Percentiles rank a stretch among this genome's conserved stretches.
Conservation (phyloP, 148 eudicot species). For the Agrostemma githago region DNA sequence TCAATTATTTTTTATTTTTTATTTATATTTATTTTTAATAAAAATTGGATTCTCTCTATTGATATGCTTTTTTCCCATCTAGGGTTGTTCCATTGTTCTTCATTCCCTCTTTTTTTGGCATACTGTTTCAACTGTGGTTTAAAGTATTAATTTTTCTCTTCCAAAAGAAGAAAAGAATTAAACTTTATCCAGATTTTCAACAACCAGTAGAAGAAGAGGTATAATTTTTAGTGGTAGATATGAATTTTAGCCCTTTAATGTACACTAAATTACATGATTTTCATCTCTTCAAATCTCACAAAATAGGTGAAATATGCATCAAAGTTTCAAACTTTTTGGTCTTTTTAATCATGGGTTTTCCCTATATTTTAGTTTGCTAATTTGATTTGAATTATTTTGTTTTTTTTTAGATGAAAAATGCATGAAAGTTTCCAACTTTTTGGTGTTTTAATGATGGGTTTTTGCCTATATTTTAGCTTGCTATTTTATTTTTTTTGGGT, state of each 20-base stretch:
- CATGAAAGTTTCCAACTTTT: neutral
- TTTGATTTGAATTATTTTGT: neutral
- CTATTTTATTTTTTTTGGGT: neutral
- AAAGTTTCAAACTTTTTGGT: slow-evolving; percentile 6
- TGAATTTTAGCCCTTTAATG: neutral
- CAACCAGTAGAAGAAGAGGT: neutral
- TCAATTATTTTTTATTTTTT: neutral
- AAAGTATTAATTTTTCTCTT: neutral
- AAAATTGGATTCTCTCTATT: neutral
- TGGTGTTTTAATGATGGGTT: slow-evolving; percentile 6
- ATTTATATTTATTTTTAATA: no score
- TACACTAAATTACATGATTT: neutral
- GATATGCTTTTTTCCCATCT: slow-evolving; percentile 14
- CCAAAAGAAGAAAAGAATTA: neutral
- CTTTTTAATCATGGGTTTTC: neutral
- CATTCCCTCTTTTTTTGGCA: slow-evolving; percentile 21
- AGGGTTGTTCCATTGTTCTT: slow-evolving; percentile 29
- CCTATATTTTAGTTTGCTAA: slow-evolving; percentile 5
- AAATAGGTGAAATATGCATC: neutral
- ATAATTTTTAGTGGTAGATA: neutral
- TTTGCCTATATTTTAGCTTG: neutral
- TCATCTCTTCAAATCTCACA: neutral
- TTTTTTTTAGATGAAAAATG: neutral
- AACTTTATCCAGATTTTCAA: neutral
- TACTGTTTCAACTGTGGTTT: slow-evolving; percentile 9